Conservation (phyloP, 2,329 filamentous ascomycete genomes). For the Sporothrix euskadiensis region DNA sequence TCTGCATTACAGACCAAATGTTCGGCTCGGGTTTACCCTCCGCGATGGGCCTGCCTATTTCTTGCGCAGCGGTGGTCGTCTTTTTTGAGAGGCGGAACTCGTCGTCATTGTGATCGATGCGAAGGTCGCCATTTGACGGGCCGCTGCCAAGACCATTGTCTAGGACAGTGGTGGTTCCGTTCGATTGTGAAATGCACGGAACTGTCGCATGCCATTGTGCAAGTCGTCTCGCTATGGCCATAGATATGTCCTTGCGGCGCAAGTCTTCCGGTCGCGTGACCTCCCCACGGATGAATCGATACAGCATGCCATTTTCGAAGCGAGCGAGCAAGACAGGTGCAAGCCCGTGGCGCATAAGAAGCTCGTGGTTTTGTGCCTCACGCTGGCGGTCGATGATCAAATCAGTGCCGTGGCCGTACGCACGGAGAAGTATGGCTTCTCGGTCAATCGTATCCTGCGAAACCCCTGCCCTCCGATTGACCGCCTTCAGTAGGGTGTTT, state of each 20-base stretch:
- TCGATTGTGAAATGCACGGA: conserved; percentile 52
- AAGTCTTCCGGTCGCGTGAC: conserved; percentile 81
- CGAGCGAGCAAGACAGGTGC: conserved; percentile 85
- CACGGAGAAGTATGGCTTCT: conserved; percentile 84
- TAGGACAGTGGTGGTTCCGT: too few relatives aligned
- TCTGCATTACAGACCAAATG: conserved; percentile 92
- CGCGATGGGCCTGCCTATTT: conserved; percentile 53
- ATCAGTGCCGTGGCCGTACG: conserved; percentile 92
- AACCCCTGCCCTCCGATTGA: conserved; percentile 66
- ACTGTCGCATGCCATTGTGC: conserved; percentile 89
- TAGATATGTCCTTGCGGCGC: conserved; percentile 71
- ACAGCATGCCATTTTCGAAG: conserved; percentile 95
- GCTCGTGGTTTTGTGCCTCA: conserved; percentile 75
- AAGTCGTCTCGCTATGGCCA: conserved; percentile 77
- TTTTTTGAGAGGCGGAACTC: conserved; percentile 3
- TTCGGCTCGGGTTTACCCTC: conserved; percentile 76
- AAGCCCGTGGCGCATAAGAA: conserved; percentile 78
- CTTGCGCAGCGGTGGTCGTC: conserved; percentile 33
- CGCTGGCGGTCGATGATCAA: conserved; percentile 94
- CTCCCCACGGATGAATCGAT: conserved; percentile 81
- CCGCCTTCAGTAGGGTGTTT: conserved; percentile 83
- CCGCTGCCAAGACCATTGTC: conserved; percentile 11
- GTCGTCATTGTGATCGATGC: conserved; percentile 38
- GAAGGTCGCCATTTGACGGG: conserved; percentile 32
- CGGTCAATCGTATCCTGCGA: conserved; percentile 76